A percentile compares a stretch with the other conserved stretches of the same genome.
Conservation (phyloP, 257 asterid genomes). For the Forsythia viridissima region DNA sequence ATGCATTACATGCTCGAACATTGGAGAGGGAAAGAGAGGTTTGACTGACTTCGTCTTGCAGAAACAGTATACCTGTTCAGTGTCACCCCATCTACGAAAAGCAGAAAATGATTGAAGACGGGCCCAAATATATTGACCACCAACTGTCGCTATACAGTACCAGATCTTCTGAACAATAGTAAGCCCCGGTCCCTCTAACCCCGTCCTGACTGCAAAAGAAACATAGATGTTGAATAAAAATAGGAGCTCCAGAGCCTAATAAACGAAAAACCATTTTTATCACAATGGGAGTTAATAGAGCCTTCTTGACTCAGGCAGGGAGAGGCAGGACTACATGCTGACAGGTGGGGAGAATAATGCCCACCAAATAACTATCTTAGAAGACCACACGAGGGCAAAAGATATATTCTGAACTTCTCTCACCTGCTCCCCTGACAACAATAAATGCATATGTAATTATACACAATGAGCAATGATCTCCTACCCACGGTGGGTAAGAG, state of each 20-base stretch:
- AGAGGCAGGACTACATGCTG: not conserved
- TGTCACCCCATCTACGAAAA: conserved; percentile 93
- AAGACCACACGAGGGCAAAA: not conserved
- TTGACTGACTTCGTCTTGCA: conserved; percentile 9
- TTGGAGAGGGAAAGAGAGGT: not conserved
- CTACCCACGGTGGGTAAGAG: too few species aligned
- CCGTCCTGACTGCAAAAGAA: conserved; percentile 62
- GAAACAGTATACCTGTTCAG: conserved; percentile 67
- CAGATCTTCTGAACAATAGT: conserved; percentile 85
- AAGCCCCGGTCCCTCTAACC: conserved; percentile 86
- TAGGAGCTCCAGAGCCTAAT: not conserved
- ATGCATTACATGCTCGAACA: not conserved
- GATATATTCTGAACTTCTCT: not conserved
- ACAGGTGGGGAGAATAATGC: not conserved
- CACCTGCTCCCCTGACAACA: not conserved
- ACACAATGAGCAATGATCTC: too few species aligned
- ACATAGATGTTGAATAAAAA: conserved; percentile 14
- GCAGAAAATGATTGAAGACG: conserved; percentile 90
- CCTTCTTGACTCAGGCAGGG: not conserved
- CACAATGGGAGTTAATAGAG: not conserved
- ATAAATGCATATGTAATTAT: too few species aligned
- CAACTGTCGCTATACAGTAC: conserved; percentile 92
- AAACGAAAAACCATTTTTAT: not conserved
- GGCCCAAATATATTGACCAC: conserved; percentile 94
- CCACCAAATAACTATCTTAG: not conserved